phyloP scores from a whole-genome alignment of 805 yeast species.

The Maudiozyma pseudohumilis region DNA sequence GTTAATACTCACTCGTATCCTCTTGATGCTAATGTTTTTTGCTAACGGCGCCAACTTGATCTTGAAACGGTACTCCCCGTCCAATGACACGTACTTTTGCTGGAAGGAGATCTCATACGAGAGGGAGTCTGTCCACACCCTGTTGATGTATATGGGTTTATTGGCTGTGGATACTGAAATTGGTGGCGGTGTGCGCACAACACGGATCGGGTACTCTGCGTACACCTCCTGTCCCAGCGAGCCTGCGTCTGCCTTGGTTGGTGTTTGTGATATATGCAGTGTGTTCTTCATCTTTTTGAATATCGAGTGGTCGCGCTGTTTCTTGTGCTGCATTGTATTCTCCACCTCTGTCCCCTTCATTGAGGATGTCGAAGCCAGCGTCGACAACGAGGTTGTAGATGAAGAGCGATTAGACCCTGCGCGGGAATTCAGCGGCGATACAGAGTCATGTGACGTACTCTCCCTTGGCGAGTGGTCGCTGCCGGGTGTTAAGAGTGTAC shows the following conservation, averaged over 20 bases:
- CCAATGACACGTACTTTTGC: constrained; percentile 55
- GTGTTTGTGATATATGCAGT: constrained; percentile 14
- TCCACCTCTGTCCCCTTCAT: constrained; percentile 9
- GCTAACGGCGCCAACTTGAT: constrained; percentile 58
- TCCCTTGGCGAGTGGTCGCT: too few species aligned
- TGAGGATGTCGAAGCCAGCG: not conserved
- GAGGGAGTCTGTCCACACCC: constrained; percentile 65
- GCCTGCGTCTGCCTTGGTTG: too few species aligned
- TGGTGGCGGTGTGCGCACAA: constrained; percentile 36
- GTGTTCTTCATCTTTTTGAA: constrained; percentile 23
- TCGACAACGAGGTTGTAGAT: not conserved
- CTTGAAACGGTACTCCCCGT: constrained; percentile 49
- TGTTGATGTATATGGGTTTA: constrained; percentile 68
- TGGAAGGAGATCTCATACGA: constrained; percentile 67
- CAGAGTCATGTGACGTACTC: too few species aligned
- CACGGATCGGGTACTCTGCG: constrained; percentile 27
- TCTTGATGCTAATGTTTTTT: constrained; percentile 51
- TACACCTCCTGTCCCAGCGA: too few species aligned
- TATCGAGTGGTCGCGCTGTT: constrained; percentile 9
- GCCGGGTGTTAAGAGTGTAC: constrained; percentile 1
- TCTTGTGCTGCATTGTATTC: constrained; percentile 5
- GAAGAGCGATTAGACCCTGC: too few species aligned
- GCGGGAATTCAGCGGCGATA: too few species aligned
- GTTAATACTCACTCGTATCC: constrained; percentile 55
- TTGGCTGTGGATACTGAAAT: constrained; percentile 37